These are phyloP conservation scores for Theobroma cacao DNA, from an alignment of 345 rosid genomes.

Conservation along the genomic window DNA sequence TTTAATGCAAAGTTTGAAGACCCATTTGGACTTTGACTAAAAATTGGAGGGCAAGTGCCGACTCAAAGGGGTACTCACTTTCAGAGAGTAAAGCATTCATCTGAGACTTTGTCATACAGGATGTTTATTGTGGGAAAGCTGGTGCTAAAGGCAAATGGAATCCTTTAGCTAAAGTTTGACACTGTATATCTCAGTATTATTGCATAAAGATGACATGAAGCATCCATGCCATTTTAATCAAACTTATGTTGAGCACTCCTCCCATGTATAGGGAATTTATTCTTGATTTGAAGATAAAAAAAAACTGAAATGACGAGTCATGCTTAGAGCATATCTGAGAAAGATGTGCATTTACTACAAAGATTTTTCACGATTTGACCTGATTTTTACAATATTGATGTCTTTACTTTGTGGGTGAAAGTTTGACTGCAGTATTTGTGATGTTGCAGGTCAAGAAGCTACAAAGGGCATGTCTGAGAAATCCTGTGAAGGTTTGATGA, in stretches of 20 bases:
- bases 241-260: not conserved
- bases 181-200: not conserved
- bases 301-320: not conserved
- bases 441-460: conserved; percentile 75
- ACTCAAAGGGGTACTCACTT: not conserved
- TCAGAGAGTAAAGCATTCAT: not conserved
- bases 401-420: conserved; percentile 5
- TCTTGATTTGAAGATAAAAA: not conserved
- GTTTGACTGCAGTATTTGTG: conserved; percentile 16
- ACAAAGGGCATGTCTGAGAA: conserved; percentile 84
- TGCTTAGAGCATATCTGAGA: not conserved
- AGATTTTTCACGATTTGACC: not conserved
- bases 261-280: not conserved
- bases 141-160: not conserved
- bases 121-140: not conserved
- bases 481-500: conserved; percentile 79
- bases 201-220: not conserved
- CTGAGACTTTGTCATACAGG: not conserved
- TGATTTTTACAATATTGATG: not conserved
- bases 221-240: not conserved
- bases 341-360: not conserved
- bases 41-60: not conserved
- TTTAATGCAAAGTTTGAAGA: not conserved
- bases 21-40: not conserved
- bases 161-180: not conserved